Evolutionary conservation across 352 stramenopile genomes (phyloP), one percentile per base, ranked within the genome.

Genomic region (Phytophthora multivora): DNA sequence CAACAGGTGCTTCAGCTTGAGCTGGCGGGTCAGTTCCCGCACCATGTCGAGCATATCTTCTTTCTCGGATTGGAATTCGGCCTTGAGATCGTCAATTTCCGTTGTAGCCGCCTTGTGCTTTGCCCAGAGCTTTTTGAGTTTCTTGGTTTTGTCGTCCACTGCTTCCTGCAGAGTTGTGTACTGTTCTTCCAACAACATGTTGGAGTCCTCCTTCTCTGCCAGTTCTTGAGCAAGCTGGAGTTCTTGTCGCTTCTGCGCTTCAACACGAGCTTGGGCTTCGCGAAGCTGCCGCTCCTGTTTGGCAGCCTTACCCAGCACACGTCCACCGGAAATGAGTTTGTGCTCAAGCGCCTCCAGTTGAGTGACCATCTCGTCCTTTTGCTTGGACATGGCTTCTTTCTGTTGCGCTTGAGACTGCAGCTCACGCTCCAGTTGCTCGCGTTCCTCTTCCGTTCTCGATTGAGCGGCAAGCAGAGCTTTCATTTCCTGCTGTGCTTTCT

Each of bases 41-140:
- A 99, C 97, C 4, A 90, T 97, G 48, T 98, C 91, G 18, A 99
- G 83, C 85, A 98, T 96, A 61, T 98, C 94, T 59, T 97, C 91
- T 42, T 97, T 95, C 66, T 99, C 96, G 4, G 73, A 70, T 71
- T 98, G 87, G 64, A 98, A 98, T 69, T 98, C 96, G 25, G 76
- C 66, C 55, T 96, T 87, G 15, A 98, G 80, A 57, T 99, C 96
- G 47, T 97, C 86, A 7, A 98, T 85, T 58, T 99, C 96, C 6
- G 74, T 85, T 38, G 86, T 86, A 7, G 87, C 86, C 2, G 85
- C 83, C 55, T 98, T 92, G 68, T 98, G 97, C 72, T 98, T 98
- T 13, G 71, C 73, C 81, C 84, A 97, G 13, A 98, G 68, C 63
- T 98, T 98, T 59, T 98, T 97, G 23, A 99, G 77, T 69, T 99